Evolutionary conservation across 140 eudicot genomes (phyloP), one percentile per base, ranked within the genome.

Genomic region (Oenanthe javanica): DNA sequence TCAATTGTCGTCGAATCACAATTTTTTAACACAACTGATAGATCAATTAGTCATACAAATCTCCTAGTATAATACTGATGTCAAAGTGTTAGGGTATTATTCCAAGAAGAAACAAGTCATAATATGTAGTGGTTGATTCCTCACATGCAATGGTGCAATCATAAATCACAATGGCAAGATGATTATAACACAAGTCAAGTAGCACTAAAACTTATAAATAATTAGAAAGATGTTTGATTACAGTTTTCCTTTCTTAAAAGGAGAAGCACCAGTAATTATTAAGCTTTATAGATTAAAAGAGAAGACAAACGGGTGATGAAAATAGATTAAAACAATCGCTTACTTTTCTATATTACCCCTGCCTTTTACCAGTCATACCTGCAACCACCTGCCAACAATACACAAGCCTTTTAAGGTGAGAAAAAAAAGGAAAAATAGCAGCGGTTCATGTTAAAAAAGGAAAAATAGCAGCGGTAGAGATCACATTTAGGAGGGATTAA

Each of bases 281-380:
- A 61, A 55, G n/a, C 77, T 0, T 46, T 18, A 46, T 13, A 73
- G 27, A n/a, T 73, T 5, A 1, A 21, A 72, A 72, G 25, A n/a
- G 25, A 23, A n/a, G 5, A 12, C 38, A 54, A 3, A 2, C 11
- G 42, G 79, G 25, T 14, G 52, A 48, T 21, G 13, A 45, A 74
- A 47, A 48, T 11, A 48, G 11, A 49, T 48, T 42, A 42, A 45
- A 9, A 43, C 55, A 3, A 25, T 47, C 64, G 19, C 18, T 42
- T 74, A 4, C 25, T 45, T 74, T n/a, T 75, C 18, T 75, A 27
- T 77, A 83, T 52, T 73, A 46, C 55, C 85, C 85, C 78, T 89
- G 72, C 59, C 85, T 90, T 83, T 90, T 90, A 82, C 96, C 93
- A 16, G 93, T 92, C 89, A 92, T 86, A 19, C 97, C 96, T 79